phyloP scores from a whole-genome alignment of 1,139 yeast genomes.

The Yamadazyma spencermartinsiae region DNA sequence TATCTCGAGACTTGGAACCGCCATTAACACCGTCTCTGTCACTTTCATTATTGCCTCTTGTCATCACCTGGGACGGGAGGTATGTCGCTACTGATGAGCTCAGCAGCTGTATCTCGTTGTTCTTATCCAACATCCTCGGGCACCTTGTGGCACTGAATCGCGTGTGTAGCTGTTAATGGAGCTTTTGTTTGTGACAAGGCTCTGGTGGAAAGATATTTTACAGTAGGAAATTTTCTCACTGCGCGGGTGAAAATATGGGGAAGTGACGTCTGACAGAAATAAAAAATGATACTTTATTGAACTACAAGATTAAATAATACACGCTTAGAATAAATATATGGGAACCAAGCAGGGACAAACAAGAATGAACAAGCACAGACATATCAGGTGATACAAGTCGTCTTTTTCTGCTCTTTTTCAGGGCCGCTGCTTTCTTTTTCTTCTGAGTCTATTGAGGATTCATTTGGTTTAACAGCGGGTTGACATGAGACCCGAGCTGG shows the following conservation, averaged over 20 bases:
- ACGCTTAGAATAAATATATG: too few relatives aligned
- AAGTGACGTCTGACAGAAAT: background rate
- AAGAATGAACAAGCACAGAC: too few relatives aligned
- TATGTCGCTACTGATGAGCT: background rate
- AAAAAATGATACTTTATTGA: background rate
- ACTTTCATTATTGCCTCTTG: background rate
- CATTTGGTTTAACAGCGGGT: slow-evolving; percentile 1
- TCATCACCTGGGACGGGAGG: background rate
- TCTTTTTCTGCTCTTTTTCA: too few relatives aligned
- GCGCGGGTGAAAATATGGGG: slow-evolving; percentile 1
- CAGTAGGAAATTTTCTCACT: background rate
- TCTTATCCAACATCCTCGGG: slow-evolving; percentile 1
- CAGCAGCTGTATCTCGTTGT: background rate
- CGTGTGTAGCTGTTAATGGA: too few relatives aligned
- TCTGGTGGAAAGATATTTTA: background rate
- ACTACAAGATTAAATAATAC: too few relatives aligned
- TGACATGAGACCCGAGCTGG: background rate
- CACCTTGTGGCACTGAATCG: too few relatives aligned
- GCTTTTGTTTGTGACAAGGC: too few relatives aligned
- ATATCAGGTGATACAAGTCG: too few relatives aligned
- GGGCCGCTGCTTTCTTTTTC: background rate
- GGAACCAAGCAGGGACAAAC: too few relatives aligned
- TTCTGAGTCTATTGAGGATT: slow-evolving; percentile 1
- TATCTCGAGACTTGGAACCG: slow-evolving; percentile 9
- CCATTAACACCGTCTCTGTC: too few relatives aligned